Base-by-base conservation (phyloP, 148 eudicot genomes). In the Fagopyrum homotropicum region DNA sequence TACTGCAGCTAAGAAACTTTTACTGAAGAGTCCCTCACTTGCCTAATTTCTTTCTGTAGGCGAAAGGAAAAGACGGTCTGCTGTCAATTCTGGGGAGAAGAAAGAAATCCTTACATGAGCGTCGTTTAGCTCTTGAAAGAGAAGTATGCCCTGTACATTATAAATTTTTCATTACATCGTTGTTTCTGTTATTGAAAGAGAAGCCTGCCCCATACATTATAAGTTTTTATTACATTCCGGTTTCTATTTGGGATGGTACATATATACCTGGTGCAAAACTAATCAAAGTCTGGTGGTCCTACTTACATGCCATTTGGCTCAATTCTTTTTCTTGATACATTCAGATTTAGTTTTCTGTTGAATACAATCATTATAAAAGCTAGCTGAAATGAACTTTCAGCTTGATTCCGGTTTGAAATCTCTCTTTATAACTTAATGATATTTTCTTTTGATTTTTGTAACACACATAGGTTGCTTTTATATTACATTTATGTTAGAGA, bases 41-140 rank as follows among this genome's bases (percentile, higher is more conserved):
- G 73, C 29, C 35, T 45, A 19, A 35, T 50, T 14, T 52, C 35
- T 47, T 6, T n/a, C 74, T 71, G 26, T 74, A 92, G 97, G 88
- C 86, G 16, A 81, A 80, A 29, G 84, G 79, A 54, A 92, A 92
- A 72, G 84, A 80, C 59, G 60, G 74, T 78, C 79, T 92, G 56
- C 86, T 80, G 79, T 89, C 79, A 79, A 85, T 84, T 77, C 78
- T 90, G 78, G 86, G 84, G 81, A 84, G 71, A 52, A 84, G 84
- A 60, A 90, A 82, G 86, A 83, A 87, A 75, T 84, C 83, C 73
- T 80, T 88, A 76, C 81, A 82, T 72, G 97, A 87, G 63, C 92
- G 83, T 74, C 94, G 89, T 78, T 79, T 88, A 77, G 88, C 84
- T 73, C 94, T 92, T 68, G 92, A 92, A 83, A 80, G 86, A 84